Conservation (phyloP, 83 land plant genomes). For the Diphasiastrum complanatum region DNA sequence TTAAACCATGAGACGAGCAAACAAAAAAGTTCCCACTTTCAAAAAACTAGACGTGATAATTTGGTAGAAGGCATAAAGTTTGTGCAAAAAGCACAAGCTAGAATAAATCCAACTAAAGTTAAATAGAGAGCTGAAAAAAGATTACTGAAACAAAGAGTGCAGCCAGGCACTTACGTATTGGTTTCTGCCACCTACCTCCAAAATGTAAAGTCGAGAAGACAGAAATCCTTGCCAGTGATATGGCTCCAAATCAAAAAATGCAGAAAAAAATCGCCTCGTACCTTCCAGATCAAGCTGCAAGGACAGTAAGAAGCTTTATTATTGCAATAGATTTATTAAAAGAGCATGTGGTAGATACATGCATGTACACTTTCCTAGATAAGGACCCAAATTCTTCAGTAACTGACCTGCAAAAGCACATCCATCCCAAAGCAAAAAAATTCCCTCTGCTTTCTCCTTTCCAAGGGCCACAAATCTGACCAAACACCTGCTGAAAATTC, state of each 20-base stretch:
- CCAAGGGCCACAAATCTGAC: slow-evolving; percentile 88
- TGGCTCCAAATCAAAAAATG: slow-evolving; percentile 85
- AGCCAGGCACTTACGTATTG: not conserved
- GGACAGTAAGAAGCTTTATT: not conserved
- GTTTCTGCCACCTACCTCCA: slow-evolving; percentile 47
- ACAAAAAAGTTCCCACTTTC: too few relatives aligned
- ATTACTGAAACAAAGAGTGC: not conserved
- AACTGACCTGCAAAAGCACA: slow-evolving; percentile 49
- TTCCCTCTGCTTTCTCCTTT: slow-evolving; percentile 77
- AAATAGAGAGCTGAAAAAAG: not conserved
- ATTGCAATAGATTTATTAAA: not conserved
- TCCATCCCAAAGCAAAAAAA: slow-evolving; percentile 99
- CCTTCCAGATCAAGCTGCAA: slow-evolving; percentile 65
- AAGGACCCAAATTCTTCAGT: not conserved
- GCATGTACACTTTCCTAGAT: not conserved
- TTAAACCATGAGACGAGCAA: too few relatives aligned
- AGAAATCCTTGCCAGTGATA: slow-evolving; percentile 93
- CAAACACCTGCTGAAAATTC: slow-evolving; percentile 73
- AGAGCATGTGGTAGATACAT: not conserved
- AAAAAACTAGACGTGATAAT: too few relatives aligned
- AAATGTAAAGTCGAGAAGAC: slow-evolving; percentile 77
- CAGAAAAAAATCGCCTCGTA: slow-evolving; percentile 84
- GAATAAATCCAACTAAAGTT: too few relatives aligned
- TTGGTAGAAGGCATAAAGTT: too few relatives aligned
- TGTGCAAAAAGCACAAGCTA: too few relatives aligned